phyloP scores from a whole-genome alignment of 2,329 filamentous ascomycete genomes.

The Beauveria rudraprayagi region DNA sequence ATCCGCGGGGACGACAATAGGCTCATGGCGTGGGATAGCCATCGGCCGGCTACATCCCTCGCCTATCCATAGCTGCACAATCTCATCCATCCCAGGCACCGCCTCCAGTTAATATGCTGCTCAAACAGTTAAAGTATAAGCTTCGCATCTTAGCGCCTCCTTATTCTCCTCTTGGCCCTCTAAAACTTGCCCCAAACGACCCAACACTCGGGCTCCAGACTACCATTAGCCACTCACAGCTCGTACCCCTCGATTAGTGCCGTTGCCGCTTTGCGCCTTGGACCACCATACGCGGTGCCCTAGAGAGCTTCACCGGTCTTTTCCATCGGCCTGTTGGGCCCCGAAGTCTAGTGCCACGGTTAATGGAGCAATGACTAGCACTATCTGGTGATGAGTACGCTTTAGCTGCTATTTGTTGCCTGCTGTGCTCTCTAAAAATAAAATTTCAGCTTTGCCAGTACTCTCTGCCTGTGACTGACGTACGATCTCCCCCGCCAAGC shows the following conservation, averaged over 20 bases:
- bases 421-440: background rate
- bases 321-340: background rate
- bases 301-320: constrained; percentile 9
- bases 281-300: background rate
- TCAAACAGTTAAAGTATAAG: constrained; percentile 3
- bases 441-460: background rate
- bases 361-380: background rate
- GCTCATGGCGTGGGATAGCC: background rate
- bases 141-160: constrained; percentile 1
- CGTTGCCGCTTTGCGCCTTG: background rate
- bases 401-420: background rate
- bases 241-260: constrained; percentile 2
- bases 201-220: background rate
- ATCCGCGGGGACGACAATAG: too few species aligned
- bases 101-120: background rate
- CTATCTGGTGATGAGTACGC: background rate
- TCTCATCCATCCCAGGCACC: background rate
- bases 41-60: background rate
- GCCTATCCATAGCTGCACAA: background rate
- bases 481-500: constrained; percentile 9
- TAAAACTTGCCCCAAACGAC: background rate
- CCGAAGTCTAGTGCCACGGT: background rate
- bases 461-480: constrained; percentile 5
- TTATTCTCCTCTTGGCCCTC: background rate
- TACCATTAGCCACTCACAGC: constrained; percentile 6